Evolutionary conservation across 2,329 filamentous ascomycete species (phyloP), one percentile per base, ranked within the genome.

Genomic region (Exophiala aquamarina): DNA sequence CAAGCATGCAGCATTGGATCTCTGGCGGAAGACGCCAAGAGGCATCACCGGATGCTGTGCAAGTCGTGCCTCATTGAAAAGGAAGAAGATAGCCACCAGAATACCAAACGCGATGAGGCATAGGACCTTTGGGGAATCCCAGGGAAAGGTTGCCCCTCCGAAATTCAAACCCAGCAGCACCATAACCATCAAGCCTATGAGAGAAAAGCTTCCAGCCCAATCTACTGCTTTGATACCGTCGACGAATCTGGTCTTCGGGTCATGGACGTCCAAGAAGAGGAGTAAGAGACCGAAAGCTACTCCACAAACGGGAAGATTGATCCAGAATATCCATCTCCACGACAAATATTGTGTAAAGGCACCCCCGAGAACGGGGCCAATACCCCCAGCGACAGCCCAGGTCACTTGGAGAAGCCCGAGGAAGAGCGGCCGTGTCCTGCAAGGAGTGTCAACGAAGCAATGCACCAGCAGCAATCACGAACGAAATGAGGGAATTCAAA

Each of bases 81-180:
- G 68, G 65, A 95, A 94, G 28, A 90, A 53, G 10, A 53, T 76
- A 43, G 84, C 74, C 6, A 76, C 74, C 17, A 86, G 47, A 18
- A 79, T 61, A 14, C 89, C 88, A 56, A 91, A 89, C 37, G 91
- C 70, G 54, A 94, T 75, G 18, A 94, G 75, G 59, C 86, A 90
- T 59, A 94, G 77, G 26, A 90, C 86, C 1, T 79, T 83, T 1
- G 86, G 75, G 0, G 86, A 90, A 42, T 70, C 68, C 89, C 89
- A 95, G 1, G 89, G 84, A 54, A 79, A 81, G 14, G 75, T 74
- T 42, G 89, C 79, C 39, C 89, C 89, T 44, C 90, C 90, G 53
- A 91, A 89, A 61, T 94, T 86, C 9, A 95, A 78, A 0, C 89
- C 90, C 32, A 95, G 81, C 3, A 95, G 79, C 55, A 95, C 75